These are phyloP conservation scores for Crithidia bombi DNA, from an alignment of 208 protist species.

Conservation along the genomic window DNA sequence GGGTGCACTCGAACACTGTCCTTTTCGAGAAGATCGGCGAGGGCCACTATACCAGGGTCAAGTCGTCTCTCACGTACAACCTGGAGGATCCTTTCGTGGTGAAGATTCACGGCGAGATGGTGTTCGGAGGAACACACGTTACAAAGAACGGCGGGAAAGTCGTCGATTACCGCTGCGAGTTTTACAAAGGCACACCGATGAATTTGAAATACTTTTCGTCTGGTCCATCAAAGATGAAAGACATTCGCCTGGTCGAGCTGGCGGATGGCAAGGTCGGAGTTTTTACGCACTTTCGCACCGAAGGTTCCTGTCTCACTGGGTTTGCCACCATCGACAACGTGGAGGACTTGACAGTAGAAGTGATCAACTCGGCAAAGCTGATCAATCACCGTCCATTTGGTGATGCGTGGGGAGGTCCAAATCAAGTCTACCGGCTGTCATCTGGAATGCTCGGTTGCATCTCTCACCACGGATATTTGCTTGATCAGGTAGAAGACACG, in stretches of 20 bases:
- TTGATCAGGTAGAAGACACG: constrained; percentile 36
- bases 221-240: constrained; percentile 63
- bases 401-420: constrained; percentile 57
- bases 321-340: constrained; percentile 64
- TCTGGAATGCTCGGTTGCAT: constrained; percentile 57
- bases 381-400: constrained; percentile 60
- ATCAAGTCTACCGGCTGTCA: constrained; percentile 50
- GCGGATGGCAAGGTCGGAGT: constrained; percentile 54
- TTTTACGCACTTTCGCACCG: constrained; percentile 63
- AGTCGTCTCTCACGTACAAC: constrained; percentile 43
- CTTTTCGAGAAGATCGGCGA: constrained; percentile 55
- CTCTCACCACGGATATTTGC: constrained; percentile 53
- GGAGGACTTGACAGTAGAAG: constrained; percentile 49
- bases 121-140: constrained; percentile 62
- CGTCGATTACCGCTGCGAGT: constrained; percentile 59
- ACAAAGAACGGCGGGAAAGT: constrained; percentile 49
- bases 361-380: constrained; percentile 55
- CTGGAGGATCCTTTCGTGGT: constrained; percentile 65
- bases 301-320: constrained; percentile 50
- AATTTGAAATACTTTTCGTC: constrained; percentile 56
- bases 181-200: constrained; percentile 48
- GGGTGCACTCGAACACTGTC: constrained; percentile 51
- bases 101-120: constrained; percentile 64
- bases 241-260: constrained; percentile 57
- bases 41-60: constrained; percentile 39